Evolutionary conservation across 202 grass and related monocot genomes (phyloP).

Genomic region (Sporobolus alterniflorus): DNA sequence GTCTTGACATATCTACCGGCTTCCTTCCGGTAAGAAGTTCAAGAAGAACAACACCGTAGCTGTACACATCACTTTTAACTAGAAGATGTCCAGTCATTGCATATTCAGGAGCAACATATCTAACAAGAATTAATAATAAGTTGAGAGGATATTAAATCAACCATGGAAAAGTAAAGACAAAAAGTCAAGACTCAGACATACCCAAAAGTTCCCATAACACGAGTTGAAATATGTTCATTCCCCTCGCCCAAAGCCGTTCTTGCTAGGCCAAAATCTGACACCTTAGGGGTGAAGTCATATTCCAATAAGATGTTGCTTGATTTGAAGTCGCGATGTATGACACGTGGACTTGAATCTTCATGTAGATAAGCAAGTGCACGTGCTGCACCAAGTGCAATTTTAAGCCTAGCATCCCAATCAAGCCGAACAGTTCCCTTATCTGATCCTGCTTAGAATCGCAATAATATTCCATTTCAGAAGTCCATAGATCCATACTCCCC

Average conservation of each 20-base stretch:
- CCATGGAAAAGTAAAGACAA: conserved; percentile 10
- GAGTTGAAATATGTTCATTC: conserved; percentile 95
- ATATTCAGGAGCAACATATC: conserved; percentile 98
- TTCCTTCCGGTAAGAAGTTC: conserved; percentile 97
- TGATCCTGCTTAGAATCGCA: conserved; percentile 51
- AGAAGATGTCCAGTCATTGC: conserved; percentile 99
- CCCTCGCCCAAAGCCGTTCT: conserved; percentile 77
- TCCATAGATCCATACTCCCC: conserved; percentile 26
- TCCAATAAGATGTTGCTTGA: conserved; percentile 98
- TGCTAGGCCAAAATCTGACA: conserved; percentile 96
- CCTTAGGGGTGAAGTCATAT: conserved; percentile 89
- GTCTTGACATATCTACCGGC: conserved; percentile 91
- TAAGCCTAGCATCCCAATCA: conserved; percentile 91
- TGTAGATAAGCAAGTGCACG: conserved; percentile 94
- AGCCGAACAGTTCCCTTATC: conserved; percentile 64
- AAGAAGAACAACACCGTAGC: conserved; percentile 97
- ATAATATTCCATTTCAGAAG: neutral
- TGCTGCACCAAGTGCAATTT: conserved; percentile 92
- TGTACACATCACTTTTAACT: conserved; percentile 99
- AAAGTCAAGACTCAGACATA: conserved; percentile 46
- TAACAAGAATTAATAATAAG: conserved; percentile 32
- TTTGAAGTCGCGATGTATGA: conserved; percentile 99
- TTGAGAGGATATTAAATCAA: conserved; percentile 15
- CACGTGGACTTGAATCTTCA: conserved; percentile 98
- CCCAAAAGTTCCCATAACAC: conserved; percentile 99